These are phyloP conservation scores for Sporothrix inflata DNA, from an alignment of 2,329 filamentous ascomycete genomes.

Conservation along the genomic window DNA sequence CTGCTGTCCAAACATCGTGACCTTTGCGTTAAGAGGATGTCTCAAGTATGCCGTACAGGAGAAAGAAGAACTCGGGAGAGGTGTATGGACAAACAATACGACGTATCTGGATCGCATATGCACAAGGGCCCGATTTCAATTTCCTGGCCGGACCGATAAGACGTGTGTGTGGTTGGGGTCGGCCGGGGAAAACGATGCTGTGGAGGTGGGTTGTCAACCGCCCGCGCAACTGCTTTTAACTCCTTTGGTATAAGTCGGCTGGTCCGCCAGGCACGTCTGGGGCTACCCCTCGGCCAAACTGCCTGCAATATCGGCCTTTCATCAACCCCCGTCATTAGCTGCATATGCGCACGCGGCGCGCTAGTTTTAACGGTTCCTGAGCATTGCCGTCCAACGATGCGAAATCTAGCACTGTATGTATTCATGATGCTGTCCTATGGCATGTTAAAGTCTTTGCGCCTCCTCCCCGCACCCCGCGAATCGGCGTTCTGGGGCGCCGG, in stretches of 20 bases:
- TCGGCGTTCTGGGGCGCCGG: neutral
- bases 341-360: too few relatives aligned
- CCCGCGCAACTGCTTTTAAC: neutral
- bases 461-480: neutral
- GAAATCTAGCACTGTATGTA: too few relatives aligned
- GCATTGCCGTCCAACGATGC: too few relatives aligned
- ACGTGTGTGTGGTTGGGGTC: neutral
- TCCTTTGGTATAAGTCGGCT: neutral
- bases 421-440: too few relatives aligned
- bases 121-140: neutral
- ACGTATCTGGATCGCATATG: too few relatives aligned
- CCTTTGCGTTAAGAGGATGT: neutral
- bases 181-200: neutral
- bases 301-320: neutral
- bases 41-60: neutral
- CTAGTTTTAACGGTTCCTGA: too few relatives aligned
- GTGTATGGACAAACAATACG: neutral
- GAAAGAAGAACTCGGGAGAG: neutral
- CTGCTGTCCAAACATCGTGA: neutral
- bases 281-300: neutral
- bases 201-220: neutral
- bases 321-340: neutral
- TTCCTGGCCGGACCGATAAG: conserved; percentile 3
- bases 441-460: neutral
- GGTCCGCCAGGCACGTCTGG: neutral